phyloP scores from a whole-genome alignment of 768 basidiomycete species.

The Tricholoma sp. region DNA sequence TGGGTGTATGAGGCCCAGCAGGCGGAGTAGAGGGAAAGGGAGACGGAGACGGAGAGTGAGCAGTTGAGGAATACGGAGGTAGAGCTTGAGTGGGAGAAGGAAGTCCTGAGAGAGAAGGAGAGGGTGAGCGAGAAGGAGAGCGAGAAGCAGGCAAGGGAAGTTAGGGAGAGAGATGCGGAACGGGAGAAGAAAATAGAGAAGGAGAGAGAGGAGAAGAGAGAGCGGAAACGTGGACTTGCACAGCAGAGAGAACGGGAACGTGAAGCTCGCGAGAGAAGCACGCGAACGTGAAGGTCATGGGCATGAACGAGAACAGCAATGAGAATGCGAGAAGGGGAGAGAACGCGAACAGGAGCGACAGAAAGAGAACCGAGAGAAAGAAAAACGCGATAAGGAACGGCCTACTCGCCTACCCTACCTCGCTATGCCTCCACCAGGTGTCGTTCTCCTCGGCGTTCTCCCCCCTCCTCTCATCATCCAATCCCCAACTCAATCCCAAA shows the following conservation, averaged over 20 bases:
- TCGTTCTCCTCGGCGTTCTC: neutral
- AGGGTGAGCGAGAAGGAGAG: constrained; percentile 8
- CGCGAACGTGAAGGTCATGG: no score
- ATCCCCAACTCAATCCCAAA: constrained; percentile 6
- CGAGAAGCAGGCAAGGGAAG: constrained; percentile 5
- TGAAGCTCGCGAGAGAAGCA: neutral
- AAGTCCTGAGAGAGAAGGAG: constrained; percentile 13
- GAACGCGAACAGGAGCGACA: neutral
- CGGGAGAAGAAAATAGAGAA: constrained; percentile 8
- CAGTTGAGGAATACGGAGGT: constrained; percentile 11
- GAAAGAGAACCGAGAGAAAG: constrained; percentile 1
- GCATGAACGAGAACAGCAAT: no score
- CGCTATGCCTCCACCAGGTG: constrained; percentile 12
- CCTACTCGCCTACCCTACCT: constrained; percentile 10
- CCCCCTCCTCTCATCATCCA: neutral
- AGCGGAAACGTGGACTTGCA: constrained; percentile 5
- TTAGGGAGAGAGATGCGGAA: no score
- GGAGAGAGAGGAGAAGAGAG: no score
- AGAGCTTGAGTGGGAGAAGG: constrained; percentile 17
- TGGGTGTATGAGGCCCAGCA: constrained; percentile 6
- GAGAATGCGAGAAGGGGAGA: neutral
- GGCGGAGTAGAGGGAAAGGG: constrained; percentile 15
- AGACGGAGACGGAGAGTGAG: constrained; percentile 9
- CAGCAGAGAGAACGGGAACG: neutral
- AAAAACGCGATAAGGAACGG: neutral